phyloP scores from a whole-genome alignment of 1,284 basidiomycete genomes.

The Ustilago shanxiensis region DNA sequence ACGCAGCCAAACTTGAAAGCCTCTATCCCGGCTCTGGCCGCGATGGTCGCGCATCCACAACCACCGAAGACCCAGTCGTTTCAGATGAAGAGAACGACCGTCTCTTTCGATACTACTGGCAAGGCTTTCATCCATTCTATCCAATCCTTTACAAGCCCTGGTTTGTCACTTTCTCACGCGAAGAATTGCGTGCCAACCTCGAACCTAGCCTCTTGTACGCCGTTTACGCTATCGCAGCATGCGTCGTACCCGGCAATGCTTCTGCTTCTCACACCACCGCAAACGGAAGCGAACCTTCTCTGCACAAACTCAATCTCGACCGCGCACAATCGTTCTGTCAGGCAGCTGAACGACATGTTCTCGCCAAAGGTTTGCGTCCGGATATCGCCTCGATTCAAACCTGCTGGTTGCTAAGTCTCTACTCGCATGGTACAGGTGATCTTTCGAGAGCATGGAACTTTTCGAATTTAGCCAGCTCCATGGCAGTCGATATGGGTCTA shows the following conservation, averaged over 20 bases:
- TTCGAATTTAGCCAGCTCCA: conserved; percentile 70
- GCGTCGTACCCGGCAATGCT: conserved; percentile 47
- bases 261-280: neutral
- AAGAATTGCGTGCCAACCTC: conserved; percentile 50
- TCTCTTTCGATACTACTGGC: conserved; percentile 61
- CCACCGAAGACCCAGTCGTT: conserved; percentile 37
- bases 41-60: conserved; percentile 11
- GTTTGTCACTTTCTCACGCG: conserved; percentile 44
- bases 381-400: conserved; percentile 67
- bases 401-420: conserved; percentile 71
- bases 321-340: conserved; percentile 45
- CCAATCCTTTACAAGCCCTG: conserved; percentile 64
- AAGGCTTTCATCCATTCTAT: conserved; percentile 63
- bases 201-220: conserved; percentile 54
- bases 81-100: conserved; percentile 47
- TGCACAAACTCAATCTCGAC: conserved; percentile 38
- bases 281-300: neutral
- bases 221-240: conserved; percentile 60
- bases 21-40: conserved; percentile 28
- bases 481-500: conserved; percentile 72
- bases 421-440: conserved; percentile 72
- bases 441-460: conserved; percentile 71
- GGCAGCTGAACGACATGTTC: conserved; percentile 53
- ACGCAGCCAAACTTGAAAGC: conserved; percentile 10
- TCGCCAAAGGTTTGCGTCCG: conserved; percentile 53